Evolutionary conservation across 2,329 filamentous ascomycete genomes (phyloP).

Genomic region (Calonectria multiphialidica): DNA sequence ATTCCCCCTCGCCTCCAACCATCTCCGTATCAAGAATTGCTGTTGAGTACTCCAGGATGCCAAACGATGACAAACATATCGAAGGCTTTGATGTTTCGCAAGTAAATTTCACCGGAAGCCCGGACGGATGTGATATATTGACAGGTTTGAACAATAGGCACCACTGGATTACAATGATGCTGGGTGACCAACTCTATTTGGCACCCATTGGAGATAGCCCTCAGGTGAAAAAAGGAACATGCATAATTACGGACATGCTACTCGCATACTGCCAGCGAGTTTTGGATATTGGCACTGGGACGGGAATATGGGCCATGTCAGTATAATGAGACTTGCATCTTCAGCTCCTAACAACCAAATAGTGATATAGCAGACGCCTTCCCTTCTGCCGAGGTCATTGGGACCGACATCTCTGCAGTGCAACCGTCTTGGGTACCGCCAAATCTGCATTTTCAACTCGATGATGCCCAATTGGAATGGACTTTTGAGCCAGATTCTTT

Average conservation of each 20-base stretch:
- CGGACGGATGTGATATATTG: neutral
- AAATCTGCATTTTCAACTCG: neutral
- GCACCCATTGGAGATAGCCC: neutral
- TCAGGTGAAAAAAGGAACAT: neutral
- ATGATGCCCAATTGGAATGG: neutral
- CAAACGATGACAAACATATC: neutral
- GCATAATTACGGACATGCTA: neutral
- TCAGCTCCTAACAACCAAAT: neutral
- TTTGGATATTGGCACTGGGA: neutral
- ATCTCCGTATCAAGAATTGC: neutral
- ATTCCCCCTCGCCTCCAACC: no score
- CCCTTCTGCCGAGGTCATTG: neutral
- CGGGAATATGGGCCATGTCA: neutral
- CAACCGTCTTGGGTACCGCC: neutral
- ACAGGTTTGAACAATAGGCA: neutral
- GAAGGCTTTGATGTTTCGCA: neutral
- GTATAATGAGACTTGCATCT: neutral
- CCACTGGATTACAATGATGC: constrained; percentile 1
- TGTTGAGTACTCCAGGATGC: neutral
- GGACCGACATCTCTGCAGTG: neutral
- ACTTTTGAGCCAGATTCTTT: neutral
- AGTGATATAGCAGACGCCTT: neutral
- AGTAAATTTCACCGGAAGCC: neutral
- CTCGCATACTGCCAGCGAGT: neutral
- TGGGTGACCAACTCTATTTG: neutral